These are phyloP conservation scores for Cladophialophora psammophila DNA, from an alignment of 2,329 filamentous ascomycete genomes.

Conservation along the genomic window DNA sequence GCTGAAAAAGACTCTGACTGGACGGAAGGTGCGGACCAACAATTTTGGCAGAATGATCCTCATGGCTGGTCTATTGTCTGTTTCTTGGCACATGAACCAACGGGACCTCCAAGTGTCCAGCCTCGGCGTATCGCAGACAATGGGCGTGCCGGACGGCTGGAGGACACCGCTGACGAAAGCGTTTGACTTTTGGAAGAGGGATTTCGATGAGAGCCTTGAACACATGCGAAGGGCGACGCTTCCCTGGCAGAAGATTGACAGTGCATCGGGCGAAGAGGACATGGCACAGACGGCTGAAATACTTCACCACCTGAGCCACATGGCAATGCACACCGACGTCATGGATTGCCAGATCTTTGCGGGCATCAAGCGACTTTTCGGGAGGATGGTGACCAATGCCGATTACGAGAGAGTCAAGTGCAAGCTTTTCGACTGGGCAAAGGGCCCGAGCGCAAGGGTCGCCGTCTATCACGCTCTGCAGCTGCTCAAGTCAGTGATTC, in stretches of 20 bases:
- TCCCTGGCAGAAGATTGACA: constrained; percentile 38
- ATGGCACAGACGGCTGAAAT: constrained; percentile 88
- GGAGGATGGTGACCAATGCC: constrained; percentile 79
- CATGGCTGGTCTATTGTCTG: constrained; percentile 90
- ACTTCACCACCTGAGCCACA: constrained; percentile 90
- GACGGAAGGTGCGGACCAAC: constrained; percentile 86
- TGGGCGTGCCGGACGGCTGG: constrained; percentile 88
- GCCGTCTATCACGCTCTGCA: constrained; percentile 90
- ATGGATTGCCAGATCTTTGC: constrained; percentile 96
- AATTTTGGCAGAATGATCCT: constrained; percentile 90
- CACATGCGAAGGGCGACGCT: constrained; percentile 38
- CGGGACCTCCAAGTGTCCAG: constrained; percentile 91
- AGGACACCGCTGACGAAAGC: constrained; percentile 81
- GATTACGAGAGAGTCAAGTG: constrained; percentile 81
- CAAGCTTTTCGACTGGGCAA: constrained; percentile 84
- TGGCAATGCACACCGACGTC: constrained; percentile 97
- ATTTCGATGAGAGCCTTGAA: constrained; percentile 80
- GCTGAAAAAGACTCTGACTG: constrained; percentile 84
- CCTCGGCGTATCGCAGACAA: constrained; percentile 71
- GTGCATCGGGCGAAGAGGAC: constrained; percentile 62
- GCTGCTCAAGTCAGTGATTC: constrained; percentile 76
- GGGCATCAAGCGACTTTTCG: constrained; percentile 81
- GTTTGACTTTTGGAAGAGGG: constrained; percentile 90
- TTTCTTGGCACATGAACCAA: constrained; percentile 99
- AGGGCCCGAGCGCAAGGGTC: constrained; percentile 82